Base-by-base conservation (phyloP, 2,329 filamentous ascomycete genomes). In the Pseudogymnoascus sp. region DNA sequence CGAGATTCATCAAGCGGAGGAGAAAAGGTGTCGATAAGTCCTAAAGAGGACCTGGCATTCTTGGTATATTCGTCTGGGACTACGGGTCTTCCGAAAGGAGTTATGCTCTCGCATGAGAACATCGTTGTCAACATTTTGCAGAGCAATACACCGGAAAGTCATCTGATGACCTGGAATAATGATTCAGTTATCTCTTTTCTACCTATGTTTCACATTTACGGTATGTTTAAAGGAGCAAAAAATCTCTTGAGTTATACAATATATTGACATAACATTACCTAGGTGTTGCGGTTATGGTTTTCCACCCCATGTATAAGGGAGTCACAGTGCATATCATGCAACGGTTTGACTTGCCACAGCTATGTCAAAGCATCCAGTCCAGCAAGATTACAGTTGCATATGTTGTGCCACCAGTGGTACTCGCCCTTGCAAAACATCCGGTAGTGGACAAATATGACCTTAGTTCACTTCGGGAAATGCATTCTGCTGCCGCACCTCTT, bases 11-110 rank as follows among this genome's bases (percentile, higher is more conserved):
- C 38, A 40, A 40, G 38, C 10, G 16, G 38, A 40, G 38, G n/a
- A 40, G 38, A 40, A 18, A 40, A 40, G 38, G 38, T 18, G n/a
- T 40, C 38, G 38, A 53, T 25, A 31, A 40, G 18, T 40, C 38
- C 38, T 18, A 18, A 40, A 40, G 38, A 73, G 75, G 16, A 79
- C 80, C 4, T 83, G 84, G 1, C 84, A 88, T 67, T 87, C 85
- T 82, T 96, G 66, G 95, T 96, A 74, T 96, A 93, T 76, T 90
- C 85, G 67, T 88, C 84, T n/a, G 88, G 91, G 3, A 96, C 91
- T 1, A 96, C 91, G 0, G 91, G 91, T 5, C 81, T 91, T 4
- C 90, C 91, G 10, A 96, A 96, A 73, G 91, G 91, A 10, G 91
- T 95, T 11, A 89, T 90, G 83, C 81, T 71, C 16, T 68, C 68